Base-by-base conservation (phyloP, 2,329 filamentous ascomycete species). In the Aspergillus pseudoviridinutans region DNA sequence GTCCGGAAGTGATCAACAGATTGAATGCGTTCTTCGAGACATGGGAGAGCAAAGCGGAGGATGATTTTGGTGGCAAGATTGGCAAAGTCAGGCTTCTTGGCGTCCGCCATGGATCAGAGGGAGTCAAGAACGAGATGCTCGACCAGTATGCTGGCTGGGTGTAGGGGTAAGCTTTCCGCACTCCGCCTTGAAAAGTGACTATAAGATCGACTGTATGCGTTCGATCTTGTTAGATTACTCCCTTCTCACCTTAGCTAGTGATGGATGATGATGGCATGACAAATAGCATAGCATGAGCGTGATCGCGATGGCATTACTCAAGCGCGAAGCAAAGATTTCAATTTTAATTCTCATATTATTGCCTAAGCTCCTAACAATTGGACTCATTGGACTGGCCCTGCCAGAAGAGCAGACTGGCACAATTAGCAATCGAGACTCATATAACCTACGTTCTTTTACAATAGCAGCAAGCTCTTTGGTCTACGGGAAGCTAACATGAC, bases 1-100 rank as follows among this genome's bases (percentile, higher is more conserved):
- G 89, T 54, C 80, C 80, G 38, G 82, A 81, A 51, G 90, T 90
- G 1, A 77, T 88, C 55, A 69, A 71, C 24, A 76, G 79, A 12
- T 74, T 97, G 24, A 80, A 83, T 61, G 74, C 76, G 47, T 86
- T 91, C 47, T 74, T 96, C 58, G 77, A 76, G 22, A 76, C 77
- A 27, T 97, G 91, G 87, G 86, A 81, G 64, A 78, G 75, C 59
- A 65, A 69, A 10, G 69, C 73, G 6, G 71, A 76, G 38, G 74
- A 77, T 52, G 75, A 78, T 54, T 77, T 78, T 58, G 74, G 74
- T 14, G 78, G 77, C 8, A 75, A 73, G 58, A 77, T 77, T 60
- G 78, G 75, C 17, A 70, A 72, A n/a, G 78, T 79, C 35, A 69
- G 74, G 32, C 70, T 80, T 17, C 64, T 80, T 12, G 75, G 74